Percentiles rank a stretch among this genome's conserved stretches.
phyloP scores from a whole-genome alignment of 2,329 filamentous ascomycete genomes.

The Curvularia spicifera region DNA sequence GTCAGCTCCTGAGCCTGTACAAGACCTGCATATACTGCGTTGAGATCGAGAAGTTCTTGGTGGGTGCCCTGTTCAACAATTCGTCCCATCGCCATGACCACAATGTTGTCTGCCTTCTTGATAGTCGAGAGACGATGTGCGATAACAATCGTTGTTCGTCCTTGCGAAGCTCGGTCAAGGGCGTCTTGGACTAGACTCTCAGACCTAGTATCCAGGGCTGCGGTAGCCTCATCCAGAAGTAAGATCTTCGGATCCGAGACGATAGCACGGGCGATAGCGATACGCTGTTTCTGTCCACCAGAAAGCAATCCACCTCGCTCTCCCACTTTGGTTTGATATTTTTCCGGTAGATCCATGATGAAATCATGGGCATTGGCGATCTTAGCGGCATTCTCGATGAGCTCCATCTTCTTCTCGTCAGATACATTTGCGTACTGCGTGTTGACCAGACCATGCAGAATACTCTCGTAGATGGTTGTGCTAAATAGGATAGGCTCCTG shows the following conservation, averaged over 20 bases:
- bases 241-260: constrained; percentile 92
- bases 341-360: constrained; percentile 78
- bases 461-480: constrained; percentile 88
- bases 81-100: constrained; percentile 84
- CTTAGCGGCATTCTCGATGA: constrained; percentile 81
- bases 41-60: constrained; percentile 72
- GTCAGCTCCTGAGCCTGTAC: constrained; percentile 79
- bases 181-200: constrained; percentile 95
- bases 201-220: constrained; percentile 89
- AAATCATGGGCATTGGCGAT: constrained; percentile 97
- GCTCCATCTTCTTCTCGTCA: constrained; percentile 70
- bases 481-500: constrained; percentile 93
- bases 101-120: constrained; percentile 91
- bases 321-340: constrained; percentile 93
- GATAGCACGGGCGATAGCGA: constrained; percentile 89
- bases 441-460: constrained; percentile 87
- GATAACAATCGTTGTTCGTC: constrained; percentile 93
- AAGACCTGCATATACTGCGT: constrained; percentile 80
- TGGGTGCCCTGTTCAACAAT: constrained; percentile 94
- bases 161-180: constrained; percentile 81
- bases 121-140: constrained; percentile 95
- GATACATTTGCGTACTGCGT: constrained; percentile 72
- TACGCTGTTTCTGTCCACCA: constrained; percentile 95
- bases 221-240: constrained; percentile 93
- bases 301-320: constrained; percentile 91